phyloP scores from a whole-genome alignment of 2,329 filamentous ascomycete species.

The Thielaviopsis musarum region DNA sequence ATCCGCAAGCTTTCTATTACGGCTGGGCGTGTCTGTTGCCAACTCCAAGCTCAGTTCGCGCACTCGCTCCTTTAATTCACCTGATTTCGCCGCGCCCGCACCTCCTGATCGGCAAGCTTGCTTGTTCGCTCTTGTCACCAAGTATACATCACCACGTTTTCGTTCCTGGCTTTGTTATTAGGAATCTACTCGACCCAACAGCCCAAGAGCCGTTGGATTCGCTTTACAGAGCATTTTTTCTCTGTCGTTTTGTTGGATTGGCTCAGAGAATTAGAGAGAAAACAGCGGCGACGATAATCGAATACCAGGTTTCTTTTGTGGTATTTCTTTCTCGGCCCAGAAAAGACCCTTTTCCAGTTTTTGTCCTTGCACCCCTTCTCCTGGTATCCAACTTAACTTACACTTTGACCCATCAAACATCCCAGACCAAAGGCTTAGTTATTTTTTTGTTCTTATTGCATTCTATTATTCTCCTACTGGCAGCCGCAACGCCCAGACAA shows the following conservation, averaged over 20 bases:
- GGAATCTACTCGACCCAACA: too few relatives aligned
- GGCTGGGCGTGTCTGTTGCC: not conserved
- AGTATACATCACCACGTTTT: not conserved
- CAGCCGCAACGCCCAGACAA: not conserved
- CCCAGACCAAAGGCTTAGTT: slow-evolving; percentile 2
- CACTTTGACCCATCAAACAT: not conserved
- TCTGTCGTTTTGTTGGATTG: too few relatives aligned
- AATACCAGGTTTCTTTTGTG: not conserved
- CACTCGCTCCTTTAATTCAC: not conserved
- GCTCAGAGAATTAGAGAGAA: too few relatives aligned
- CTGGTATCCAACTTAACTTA: not conserved
- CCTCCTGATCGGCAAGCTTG: not conserved
- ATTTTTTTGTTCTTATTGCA: slow-evolving; percentile 16
- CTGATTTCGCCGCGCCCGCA: not conserved
- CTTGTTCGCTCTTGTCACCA: not conserved
- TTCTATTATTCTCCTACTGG: slow-evolving; percentile 10
- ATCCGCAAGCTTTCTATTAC: too few relatives aligned
- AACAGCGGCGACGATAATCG: not conserved
- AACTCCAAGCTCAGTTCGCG: not conserved
- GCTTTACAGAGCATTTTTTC: too few relatives aligned
- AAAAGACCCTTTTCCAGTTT: not conserved
- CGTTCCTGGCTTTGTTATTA: not conserved
- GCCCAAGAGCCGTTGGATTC: not conserved
- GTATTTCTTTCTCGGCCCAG: too few relatives aligned
- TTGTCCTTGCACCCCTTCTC: not conserved